Evolutionary conservation across 768 basidiomycete species (phyloP).

Genomic region (Leccinum imitatum): DNA sequence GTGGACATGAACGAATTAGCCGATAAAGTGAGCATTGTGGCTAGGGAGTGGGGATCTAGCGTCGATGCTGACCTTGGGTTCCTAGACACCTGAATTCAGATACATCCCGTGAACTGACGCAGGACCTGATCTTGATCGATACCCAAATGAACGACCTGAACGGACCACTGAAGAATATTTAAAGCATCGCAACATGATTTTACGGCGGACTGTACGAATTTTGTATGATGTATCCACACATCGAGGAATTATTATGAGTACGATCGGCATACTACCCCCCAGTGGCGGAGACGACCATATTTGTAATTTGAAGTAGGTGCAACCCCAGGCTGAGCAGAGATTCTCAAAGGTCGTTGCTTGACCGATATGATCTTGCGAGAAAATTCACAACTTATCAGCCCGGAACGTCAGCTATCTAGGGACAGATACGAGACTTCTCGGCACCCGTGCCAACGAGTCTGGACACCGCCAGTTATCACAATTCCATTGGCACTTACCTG

Average conservation of each 20-base stretch:
- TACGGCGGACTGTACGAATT: neutral
- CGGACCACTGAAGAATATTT: neutral
- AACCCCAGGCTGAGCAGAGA: neutral
- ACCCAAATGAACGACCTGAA: neutral
- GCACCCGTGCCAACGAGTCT: too few species aligned
- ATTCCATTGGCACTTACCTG: too few species aligned
- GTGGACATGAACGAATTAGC: conserved; percentile 67
- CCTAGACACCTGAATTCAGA: conserved; percentile 22
- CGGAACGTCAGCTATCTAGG: neutral
- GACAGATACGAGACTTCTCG: too few species aligned
- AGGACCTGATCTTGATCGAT: neutral
- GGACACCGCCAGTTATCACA: too few species aligned
- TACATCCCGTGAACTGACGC: conserved; percentile 17
- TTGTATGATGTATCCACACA: neutral
- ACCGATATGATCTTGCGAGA: neutral
- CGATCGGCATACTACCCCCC: neutral
- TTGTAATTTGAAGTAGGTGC: neutral
- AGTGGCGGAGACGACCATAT: neutral
- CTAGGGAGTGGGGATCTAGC: too few species aligned
- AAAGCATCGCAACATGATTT: neutral
- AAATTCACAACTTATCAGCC: neutral
- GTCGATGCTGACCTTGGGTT: neutral
- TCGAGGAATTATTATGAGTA: neutral
- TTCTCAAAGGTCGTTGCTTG: neutral
- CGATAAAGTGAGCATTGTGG: conserved; percentile 48